Percentiles rank a stretch among this genome's conserved stretches.
These are phyloP conservation scores for Solanum medicagineum DNA, from an alignment of 257 asterid genomes.

Conservation along the genomic window DNA sequence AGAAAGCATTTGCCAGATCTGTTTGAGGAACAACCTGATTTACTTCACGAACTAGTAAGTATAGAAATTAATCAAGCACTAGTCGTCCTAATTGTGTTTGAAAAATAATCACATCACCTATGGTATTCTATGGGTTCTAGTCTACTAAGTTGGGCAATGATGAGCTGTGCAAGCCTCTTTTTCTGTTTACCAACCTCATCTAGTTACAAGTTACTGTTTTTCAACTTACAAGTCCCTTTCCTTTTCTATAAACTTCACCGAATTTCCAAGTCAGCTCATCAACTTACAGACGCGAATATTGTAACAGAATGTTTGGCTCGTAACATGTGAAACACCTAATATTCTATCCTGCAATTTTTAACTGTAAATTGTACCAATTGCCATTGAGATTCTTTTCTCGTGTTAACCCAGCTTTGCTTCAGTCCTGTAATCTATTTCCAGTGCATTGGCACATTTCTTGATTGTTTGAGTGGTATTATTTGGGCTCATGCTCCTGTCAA, in stretches of 20 bases:
- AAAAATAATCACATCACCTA: neutral
- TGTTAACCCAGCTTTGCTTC: neutral
- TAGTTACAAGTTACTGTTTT: neutral
- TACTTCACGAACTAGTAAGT: constrained; percentile 58
- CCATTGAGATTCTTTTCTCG: neutral
- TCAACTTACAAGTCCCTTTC: neutral
- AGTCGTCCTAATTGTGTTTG: neutral
- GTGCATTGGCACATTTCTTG: neutral
- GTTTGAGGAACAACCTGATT: constrained; percentile 64
- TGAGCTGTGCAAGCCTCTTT: neutral
- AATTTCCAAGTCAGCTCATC: neutral
- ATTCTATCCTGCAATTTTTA: neutral
- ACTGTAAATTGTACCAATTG: neutral
- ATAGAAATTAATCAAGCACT: neutral
- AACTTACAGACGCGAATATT: neutral
- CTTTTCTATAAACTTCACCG: neutral
- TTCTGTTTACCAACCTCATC: neutral
- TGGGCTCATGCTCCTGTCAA: neutral
- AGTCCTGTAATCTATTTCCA: neutral
- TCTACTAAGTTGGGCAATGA: neutral
- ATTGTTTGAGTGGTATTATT: neutral
- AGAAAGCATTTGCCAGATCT: constrained; percentile 66
- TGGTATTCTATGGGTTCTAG: neutral
- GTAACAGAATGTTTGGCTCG: neutral
- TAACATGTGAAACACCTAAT: neutral